Base-by-base conservation (phyloP, 768 basidiomycete species). In the Scleroderma bovista region DNA sequence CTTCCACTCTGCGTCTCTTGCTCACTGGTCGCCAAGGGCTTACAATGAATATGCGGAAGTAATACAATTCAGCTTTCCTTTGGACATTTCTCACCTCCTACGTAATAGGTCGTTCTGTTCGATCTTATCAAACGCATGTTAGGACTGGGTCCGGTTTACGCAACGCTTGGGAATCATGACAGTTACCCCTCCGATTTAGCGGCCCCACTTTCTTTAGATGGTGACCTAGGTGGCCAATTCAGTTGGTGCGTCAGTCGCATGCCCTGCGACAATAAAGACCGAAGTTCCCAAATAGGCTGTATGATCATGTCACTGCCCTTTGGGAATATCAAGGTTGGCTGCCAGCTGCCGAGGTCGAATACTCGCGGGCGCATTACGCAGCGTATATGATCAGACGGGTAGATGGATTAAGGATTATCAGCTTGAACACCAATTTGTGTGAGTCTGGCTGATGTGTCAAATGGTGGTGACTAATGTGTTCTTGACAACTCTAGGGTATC, bases 391-490 rank as follows among this genome's bases (percentile, higher is more conserved):
- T 87, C 23, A 74, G 74, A 54, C 77, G 86, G 19, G 54, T 60
- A 16, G 84, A 87, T 47, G 86, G 85, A 6, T 69, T 90, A 13
- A 74, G 86, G 33, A 66, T 89, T 29, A 86, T 90, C 49, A 81
- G 84, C 32, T 64, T 90, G 50, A 88, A 90, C 62, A 88, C 86
- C 16, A 83, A 89, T 60, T 58, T 88, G 47, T 90, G 87, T 85
- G 64, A 48, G 83, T 70, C 29, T 34, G 40, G 47, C n/a, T n/a
- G n/a, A n/a, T n/a, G n/a, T n/a, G n/a, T 42, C 24, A 37, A 45
- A 39, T 31, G 16, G 22, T 42, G 32, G 13, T 51, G 16, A 17
- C 6, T 47, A 47, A 47, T 46, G 16, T 4, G 37, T 51, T 36
- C 44, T 15, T 22, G 34, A 46, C 43, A 38, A 48, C 49, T 23